Base-by-base conservation (phyloP, 139 green algal genomes). In the Nannochloris sp. region DNA sequence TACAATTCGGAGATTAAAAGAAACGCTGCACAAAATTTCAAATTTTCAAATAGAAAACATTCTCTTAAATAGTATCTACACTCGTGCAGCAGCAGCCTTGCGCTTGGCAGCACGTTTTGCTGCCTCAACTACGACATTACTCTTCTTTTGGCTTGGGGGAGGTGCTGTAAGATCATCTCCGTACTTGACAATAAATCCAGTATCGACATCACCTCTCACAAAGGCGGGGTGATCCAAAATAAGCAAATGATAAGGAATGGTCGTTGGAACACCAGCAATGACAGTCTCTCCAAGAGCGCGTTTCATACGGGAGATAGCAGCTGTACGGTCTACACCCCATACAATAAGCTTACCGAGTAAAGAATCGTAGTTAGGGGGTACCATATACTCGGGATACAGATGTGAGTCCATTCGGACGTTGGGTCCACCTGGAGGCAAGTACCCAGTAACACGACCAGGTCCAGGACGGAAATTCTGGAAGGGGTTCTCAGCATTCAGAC, bases 331-430 rank as follows among this genome's bases (percentile, higher is more conserved):
- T 55, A 85, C 79, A 12, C 73, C 89, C 90, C 90, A 97, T 63
- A 97, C 90, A 54, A 98, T 96, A 27, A 98, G 90, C 85, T 98
- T 98, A 75, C 92, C 92, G 67, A 98, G 85, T 55, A 97, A 77
- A 1, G 85, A 95, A 84, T 97, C 91, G 65, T 98, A 98, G 84
- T 95, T 95, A 33, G 92, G 90, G 15, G 92, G 92, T 70, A 98
- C 81, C 66, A 85, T 65, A 85, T 97, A 97, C 75, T 92, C 89
- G 33, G 85, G 79, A 78, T 98, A 98, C 34, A 98, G 65, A 83
- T 97, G 92, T 39, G 64, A 85, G 85, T 98, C 92, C 92, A 97
- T 97, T 76, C 92, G 85, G 44, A 96, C 88, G 68, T 96, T 76
- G 35, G 91, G 92, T 34, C 90, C 87, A 13, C 92, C 92, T 15